Percentiles rank a stretch among this genome's conserved stretches.
These are phyloP conservation scores for Stachybotrys elegans DNA, from an alignment of 2,329 filamentous ascomycete genomes.

Conservation along the genomic window DNA sequence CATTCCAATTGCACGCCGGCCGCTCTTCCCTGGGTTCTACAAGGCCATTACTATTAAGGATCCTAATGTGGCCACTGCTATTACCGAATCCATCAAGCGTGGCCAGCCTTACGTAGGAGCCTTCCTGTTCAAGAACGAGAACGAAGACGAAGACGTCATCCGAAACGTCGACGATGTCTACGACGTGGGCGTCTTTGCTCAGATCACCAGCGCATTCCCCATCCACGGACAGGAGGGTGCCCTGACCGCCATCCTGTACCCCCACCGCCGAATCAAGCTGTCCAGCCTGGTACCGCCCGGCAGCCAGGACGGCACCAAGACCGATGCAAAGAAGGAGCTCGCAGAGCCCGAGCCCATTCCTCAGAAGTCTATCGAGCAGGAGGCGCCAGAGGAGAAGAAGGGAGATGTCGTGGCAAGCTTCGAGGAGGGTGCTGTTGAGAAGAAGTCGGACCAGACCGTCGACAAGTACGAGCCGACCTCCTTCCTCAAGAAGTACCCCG, in stretches of 20 bases:
- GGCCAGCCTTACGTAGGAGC: constrained; percentile 97
- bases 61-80: constrained; percentile 82
- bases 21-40: constrained; percentile 96
- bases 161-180: constrained; percentile 87
- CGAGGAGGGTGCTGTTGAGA: constrained; percentile 70
- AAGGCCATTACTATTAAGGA: constrained; percentile 97
- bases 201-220: constrained; percentile 94
- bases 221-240: constrained; percentile 79
- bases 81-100: constrained; percentile 93
- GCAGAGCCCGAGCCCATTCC: constrained; percentile 56
- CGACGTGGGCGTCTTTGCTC: constrained; percentile 93
- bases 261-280: constrained; percentile 89
- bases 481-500: constrained; percentile 85
- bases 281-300: constrained; percentile 72
- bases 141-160: constrained; percentile 89
- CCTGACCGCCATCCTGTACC: constrained; percentile 91
- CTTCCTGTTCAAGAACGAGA: constrained; percentile 95
- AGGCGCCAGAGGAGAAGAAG: constrained; percentile 60
- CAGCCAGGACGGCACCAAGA: constrained; percentile 44
- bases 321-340: constrained; percentile 42
- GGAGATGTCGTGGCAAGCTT: constrained; percentile 97
- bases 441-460: constrained; percentile 43
- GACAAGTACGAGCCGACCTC: constrained; percentile 79
- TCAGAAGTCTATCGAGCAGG: constrained; percentile 47
- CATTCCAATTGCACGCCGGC: constrained; percentile 89